A percentile compares a stretch with the other conserved stretches of the same genome.
Evolutionary conservation across 768 basidiomycete genomes (phyloP).

Genomic region (Amanita brunnescens): DNA sequence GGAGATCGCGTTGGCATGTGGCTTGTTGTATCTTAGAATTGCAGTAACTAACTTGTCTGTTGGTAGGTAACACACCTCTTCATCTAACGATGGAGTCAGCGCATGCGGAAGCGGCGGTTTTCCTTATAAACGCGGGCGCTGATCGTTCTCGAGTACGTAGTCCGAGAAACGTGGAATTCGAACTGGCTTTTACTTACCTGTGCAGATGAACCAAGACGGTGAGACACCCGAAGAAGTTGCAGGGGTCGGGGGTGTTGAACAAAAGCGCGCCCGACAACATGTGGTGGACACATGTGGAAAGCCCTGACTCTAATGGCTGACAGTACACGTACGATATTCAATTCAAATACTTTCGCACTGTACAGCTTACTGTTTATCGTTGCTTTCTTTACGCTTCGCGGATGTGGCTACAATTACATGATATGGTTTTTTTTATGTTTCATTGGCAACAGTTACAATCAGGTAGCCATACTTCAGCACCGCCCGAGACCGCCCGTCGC

Average conservation of each 20-base stretch:
- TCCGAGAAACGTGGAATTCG: conserved; percentile 6
- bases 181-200: conserved; percentile 12
- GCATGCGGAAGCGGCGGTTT: conserved; percentile 83
- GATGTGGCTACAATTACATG: too few species aligned
- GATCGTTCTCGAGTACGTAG: conserved; percentile 76
- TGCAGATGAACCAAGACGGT: conserved; percentile 74
- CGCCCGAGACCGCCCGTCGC: background rate
- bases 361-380: too few species aligned
- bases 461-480: too few species aligned
- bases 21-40: conserved; percentile 12
- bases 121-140: conserved; percentile 91
- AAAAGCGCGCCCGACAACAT: conserved; percentile 70
- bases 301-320: conserved; percentile 22
- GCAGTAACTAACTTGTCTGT: background rate
- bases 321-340: background rate
- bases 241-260: conserved; percentile 88
- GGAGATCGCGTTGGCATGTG: conserved; percentile 64
- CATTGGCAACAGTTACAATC: too few species aligned
- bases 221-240: conserved; percentile 82
- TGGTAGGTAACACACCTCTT: conserved; percentile 84
- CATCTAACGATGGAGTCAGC: conserved; percentile 98
- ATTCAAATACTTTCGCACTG: too few species aligned
- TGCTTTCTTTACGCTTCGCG: too few species aligned
- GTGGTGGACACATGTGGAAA: conserved; percentile 67
- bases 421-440: too few species aligned